phyloP scores from a whole-genome alignment of 768 basidiomycete species.

The Basidioascus undulatus region DNA sequence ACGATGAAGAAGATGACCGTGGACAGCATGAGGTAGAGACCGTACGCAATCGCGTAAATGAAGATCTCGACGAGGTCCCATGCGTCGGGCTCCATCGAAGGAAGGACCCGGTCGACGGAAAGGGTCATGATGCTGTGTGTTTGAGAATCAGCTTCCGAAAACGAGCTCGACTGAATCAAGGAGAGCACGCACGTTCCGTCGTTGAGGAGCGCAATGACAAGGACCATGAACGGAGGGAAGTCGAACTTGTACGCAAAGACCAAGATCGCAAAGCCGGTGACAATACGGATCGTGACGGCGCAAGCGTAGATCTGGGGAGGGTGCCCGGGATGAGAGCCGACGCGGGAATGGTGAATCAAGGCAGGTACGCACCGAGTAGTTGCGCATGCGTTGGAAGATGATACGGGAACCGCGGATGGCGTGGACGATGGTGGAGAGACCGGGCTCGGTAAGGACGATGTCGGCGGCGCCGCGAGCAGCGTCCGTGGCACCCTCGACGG shows the following conservation, averaged over 20 bases:
- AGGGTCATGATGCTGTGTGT: no score
- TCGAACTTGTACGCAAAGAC: constrained; percentile 35
- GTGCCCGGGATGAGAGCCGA: no score
- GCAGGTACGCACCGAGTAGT: no score
- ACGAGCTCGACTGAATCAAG: no score
- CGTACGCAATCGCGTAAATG: constrained; percentile 26
- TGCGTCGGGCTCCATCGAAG: constrained; percentile 71
- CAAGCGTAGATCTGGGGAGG: no score
- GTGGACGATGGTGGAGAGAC: constrained; percentile 23
- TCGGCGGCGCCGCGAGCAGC: constrained; percentile 24
- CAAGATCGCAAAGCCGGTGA: constrained; percentile 85
- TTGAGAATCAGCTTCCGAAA: no score
- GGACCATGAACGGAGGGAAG: constrained; percentile 91
- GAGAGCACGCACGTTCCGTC: no score
- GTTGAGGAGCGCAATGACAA: constrained; percentile 88
- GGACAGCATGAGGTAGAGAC: constrained; percentile 24
- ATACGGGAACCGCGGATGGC: constrained; percentile 27
- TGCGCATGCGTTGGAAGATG: constrained; percentile 29
- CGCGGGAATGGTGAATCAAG: no score
- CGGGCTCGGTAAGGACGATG: constrained; percentile 29
- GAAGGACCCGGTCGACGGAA: constrained; percentile 80
- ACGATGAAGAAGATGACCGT: constrained; percentile 25
- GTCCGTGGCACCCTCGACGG: constrained; percentile 24
- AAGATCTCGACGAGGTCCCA: constrained; percentile 26
- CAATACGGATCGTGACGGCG: constrained; percentile 73